Evolutionary conservation across 768 basidiomycete genomes (phyloP).

Genomic region (Leccinum truebloodii): DNA sequence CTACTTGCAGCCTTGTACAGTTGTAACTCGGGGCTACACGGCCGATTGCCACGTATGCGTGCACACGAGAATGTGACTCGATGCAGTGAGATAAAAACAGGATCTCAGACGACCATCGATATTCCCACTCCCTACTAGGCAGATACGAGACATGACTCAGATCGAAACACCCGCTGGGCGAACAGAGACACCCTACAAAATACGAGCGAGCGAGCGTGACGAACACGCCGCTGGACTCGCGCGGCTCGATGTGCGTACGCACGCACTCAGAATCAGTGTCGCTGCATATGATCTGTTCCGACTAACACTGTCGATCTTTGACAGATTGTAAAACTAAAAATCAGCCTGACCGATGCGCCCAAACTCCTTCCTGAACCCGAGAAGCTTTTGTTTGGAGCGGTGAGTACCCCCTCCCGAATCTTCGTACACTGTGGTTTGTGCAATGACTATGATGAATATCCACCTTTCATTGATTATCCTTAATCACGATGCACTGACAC

Average conservation of each 20-base stretch:
- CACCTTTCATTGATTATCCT: not conserved
- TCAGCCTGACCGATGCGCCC: slow-evolving; percentile 46
- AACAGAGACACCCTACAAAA: slow-evolving; percentile 6
- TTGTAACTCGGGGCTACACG: not conserved
- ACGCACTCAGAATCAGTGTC: not conserved
- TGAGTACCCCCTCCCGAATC: slow-evolving; percentile 26
- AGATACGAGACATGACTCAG: slow-evolving; percentile 4
- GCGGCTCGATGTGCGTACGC: slow-evolving; percentile 23
- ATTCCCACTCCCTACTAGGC: not conserved
- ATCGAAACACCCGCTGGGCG: not conserved
- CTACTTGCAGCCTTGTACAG: not conserved
- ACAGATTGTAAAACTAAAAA: slow-evolving; percentile 57
- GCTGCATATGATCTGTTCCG: not conserved
- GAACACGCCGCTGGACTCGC: slow-evolving; percentile 1
- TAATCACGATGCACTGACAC: not conserved
- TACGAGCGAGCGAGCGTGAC: not conserved
- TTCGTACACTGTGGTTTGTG: not conserved
- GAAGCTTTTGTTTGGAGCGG: slow-evolving; percentile 58
- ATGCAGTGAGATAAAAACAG: not conserved
- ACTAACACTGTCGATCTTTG: not conserved
- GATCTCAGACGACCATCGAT: not conserved
- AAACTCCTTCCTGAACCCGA: slow-evolving; percentile 54
- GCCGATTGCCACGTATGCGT: slow-evolving; percentile 1
- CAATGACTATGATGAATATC: too few relatives aligned
- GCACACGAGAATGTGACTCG: not conserved